A percentile compares a stretch with the other conserved stretches of the same genome.
Conservation (phyloP, 441 rosid species). For the Kokia cookei region DNA sequence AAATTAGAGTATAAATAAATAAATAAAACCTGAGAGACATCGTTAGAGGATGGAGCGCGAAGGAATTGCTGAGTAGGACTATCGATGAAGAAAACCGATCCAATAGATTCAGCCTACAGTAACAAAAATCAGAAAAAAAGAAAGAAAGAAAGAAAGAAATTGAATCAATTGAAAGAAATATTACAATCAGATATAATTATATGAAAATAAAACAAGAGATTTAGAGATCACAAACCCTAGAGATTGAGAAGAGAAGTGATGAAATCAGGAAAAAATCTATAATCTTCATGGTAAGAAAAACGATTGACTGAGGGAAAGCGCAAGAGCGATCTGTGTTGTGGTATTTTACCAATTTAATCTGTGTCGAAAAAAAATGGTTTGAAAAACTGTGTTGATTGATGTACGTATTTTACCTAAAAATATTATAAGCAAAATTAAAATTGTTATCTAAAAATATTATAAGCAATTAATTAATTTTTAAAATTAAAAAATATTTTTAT, state of each 20-base stretch:
- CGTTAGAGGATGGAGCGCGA: slow-evolving; percentile 43
- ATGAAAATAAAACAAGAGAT: background rate
- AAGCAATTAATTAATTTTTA: no score
- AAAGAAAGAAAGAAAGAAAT: background rate
- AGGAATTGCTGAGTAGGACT: slow-evolving; percentile 46
- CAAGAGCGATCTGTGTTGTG: slow-evolving; percentile 17
- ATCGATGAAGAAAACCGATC: slow-evolving; percentile 78
- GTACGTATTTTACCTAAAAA: background rate
- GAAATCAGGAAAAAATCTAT: slow-evolving; percentile 37
- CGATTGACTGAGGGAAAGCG: background rate
- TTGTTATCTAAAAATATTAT: no score
- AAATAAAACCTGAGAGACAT: slow-evolving; percentile 36
- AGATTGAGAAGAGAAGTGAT: slow-evolving; percentile 30
- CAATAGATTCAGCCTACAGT: slow-evolving; percentile 49
- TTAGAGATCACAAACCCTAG: slow-evolving; percentile 29
- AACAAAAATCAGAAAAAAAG: background rate
- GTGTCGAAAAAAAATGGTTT: no score
- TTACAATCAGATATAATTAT: slow-evolving; percentile 19
- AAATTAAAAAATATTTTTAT: no score
- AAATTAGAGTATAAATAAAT: background rate
- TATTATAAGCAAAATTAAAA: background rate
- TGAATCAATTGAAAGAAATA: slow-evolving; percentile 9
- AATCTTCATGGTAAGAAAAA: slow-evolving; percentile 37
- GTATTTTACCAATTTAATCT: background rate
- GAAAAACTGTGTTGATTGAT: background rate